phyloP scores from a whole-genome alignment of 2,329 filamentous ascomycete genomes.

The Rachicladosporium sp. region DNA sequence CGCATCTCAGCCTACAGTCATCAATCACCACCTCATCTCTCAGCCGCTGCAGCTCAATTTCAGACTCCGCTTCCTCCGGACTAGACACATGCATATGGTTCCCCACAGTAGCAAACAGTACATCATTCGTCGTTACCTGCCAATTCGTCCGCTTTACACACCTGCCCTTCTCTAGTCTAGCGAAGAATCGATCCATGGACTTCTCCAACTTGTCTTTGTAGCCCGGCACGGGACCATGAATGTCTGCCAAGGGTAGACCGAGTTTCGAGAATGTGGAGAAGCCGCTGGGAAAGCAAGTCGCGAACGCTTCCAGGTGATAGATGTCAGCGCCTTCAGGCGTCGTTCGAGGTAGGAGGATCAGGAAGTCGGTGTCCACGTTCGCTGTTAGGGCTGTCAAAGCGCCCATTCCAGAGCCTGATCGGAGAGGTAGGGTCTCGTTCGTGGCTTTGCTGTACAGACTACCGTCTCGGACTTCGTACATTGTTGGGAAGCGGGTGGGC shows the following conservation, averaged over 20 bases:
- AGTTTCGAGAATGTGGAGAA: conserved; percentile 47
- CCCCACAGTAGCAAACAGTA: conserved; percentile 29
- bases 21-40: conserved; percentile 25
- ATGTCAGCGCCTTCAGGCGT: conserved; percentile 13
- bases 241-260: conserved; percentile 38
- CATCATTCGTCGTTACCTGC: conserved; percentile 31
- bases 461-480: not conserved
- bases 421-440: conserved; percentile 28
- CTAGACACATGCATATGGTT: conserved; percentile 30
- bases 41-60: conserved; percentile 6
- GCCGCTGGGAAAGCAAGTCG: conserved; percentile 45
- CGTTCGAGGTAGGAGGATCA: conserved; percentile 41
- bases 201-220: conserved; percentile 45
- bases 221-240: conserved; percentile 47
- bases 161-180: conserved; percentile 39
- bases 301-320: conserved; percentile 46
- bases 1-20: conserved; percentile 39
- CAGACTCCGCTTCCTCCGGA: conserved; percentile 15
- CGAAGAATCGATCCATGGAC: conserved; percentile 52
- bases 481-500: conserved; percentile 40
- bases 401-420: conserved; percentile 19
- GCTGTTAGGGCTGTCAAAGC: conserved; percentile 38
- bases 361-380: conserved; percentile 48
- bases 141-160: conserved; percentile 46
- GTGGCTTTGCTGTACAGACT: conserved; percentile 36